Evolutionary conservation across 352 stramenopile genomes (phyloP).

Genomic region (Elongisporangium senticosum): DNA sequence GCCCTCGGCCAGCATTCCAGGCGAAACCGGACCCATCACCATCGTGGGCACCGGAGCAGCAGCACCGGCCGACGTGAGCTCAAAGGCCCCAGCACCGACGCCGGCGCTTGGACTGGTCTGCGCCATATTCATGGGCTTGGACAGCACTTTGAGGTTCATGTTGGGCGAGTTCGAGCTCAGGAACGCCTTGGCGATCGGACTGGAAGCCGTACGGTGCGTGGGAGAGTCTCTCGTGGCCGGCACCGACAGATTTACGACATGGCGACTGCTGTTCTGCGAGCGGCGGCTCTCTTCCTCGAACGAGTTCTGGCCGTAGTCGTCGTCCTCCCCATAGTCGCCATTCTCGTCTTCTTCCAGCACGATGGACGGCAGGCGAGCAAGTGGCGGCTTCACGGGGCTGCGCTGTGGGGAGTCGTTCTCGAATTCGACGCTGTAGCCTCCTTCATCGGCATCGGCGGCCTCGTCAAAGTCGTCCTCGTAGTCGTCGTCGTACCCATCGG

Average conservation of each 20-base stretch:
- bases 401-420: conserved; percentile 31
- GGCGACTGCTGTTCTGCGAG: conserved; percentile 36
- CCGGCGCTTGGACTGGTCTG: conserved; percentile 4
- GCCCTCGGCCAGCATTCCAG: conserved; percentile 17
- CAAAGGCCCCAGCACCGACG: not conserved
- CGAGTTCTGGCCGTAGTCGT: conserved; percentile 55
- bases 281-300: conserved; percentile 67
- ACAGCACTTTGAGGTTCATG: conserved; percentile 39
- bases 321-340: conserved; percentile 19
- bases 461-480: conserved; percentile 35
- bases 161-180: conserved; percentile 28
- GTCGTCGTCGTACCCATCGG: conserved; percentile 18
- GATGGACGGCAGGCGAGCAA: not conserved
- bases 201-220: conserved; percentile 15
- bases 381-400: conserved; percentile 3
- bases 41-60: not conserved
- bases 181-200: conserved; percentile 5
- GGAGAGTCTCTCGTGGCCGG: conserved; percentile 31
- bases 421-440: conserved; percentile 71
- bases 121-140: conserved; percentile 18
- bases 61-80: not conserved
- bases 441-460: conserved; percentile 12
- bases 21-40: not conserved
- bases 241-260: conserved; percentile 62
- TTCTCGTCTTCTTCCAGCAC: conserved; percentile 4